Evolutionary conservation across 1,139 yeast genomes (phyloP).

Genomic region (Wickerhamiella pararugosa): DNA sequence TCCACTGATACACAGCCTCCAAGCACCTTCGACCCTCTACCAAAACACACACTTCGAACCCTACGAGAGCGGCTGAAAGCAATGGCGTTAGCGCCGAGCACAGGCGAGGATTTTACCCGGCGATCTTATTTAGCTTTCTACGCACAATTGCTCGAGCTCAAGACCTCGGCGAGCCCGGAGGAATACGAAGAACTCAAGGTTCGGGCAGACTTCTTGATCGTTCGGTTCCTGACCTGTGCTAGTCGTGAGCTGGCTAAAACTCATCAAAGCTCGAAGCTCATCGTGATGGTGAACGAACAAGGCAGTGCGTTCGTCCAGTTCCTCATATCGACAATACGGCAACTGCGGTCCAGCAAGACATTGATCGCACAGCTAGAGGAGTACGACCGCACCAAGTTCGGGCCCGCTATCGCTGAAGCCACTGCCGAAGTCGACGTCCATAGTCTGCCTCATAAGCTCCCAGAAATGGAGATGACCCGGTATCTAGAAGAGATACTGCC

Average conservation of each 20-base stretch:
- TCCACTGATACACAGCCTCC: constrained; percentile 7
- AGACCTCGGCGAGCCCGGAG: constrained; percentile 24
- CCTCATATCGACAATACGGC: constrained; percentile 34
- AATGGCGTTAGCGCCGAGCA: constrained; percentile 31
- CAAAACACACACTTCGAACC: constrained; percentile 33
- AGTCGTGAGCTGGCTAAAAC: constrained; percentile 36
- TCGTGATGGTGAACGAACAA: constrained; percentile 38
- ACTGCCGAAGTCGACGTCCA: not conserved
- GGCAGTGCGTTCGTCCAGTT: constrained; percentile 44
- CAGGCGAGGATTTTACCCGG: constrained; percentile 18
- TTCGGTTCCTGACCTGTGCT: constrained; percentile 49
- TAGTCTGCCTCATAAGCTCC: constrained; percentile 18
- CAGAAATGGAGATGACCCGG: constrained; percentile 20
- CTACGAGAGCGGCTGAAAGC: constrained; percentile 36
- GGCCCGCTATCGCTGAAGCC: not conserved
- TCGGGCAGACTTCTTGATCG: constrained; percentile 48
- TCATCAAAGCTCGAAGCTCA: constrained; percentile 36
- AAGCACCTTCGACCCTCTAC: constrained; percentile 23
- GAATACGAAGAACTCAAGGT: constrained; percentile 25
- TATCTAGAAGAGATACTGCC: constrained; percentile 3
- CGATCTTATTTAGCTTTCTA: constrained; percentile 43
- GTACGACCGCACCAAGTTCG: constrained; percentile 21
- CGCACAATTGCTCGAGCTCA: constrained; percentile 44
- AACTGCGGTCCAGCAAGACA: constrained; percentile 19
- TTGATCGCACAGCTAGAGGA: constrained; percentile 22